Percentiles rank a stretch among this genome's conserved stretches.
Conservation (phyloP, 352 stramenopile genomes). For the Plasmopara viticola region DNA sequence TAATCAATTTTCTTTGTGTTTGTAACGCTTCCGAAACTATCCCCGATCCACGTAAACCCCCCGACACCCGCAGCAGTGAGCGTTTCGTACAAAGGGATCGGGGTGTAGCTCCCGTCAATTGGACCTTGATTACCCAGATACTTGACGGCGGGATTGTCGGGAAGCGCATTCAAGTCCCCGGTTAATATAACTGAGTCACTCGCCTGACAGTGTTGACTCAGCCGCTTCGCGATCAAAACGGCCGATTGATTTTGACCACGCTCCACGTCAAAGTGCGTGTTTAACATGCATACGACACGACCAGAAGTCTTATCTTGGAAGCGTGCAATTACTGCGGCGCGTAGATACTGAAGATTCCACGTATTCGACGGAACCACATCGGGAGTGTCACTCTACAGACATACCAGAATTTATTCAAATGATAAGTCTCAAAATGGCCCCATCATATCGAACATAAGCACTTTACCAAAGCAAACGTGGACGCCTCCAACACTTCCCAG, state of each 20-base stretch:
- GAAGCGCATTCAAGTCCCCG: conserved; percentile 55
- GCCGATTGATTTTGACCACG: conserved; percentile 52
- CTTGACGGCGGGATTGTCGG: conserved; percentile 27
- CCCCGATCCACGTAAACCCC: conserved; percentile 56
- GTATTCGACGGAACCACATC: conserved; percentile 49
- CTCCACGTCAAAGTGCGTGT: conserved; percentile 69
- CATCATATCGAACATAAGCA: background rate
- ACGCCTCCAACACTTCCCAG: conserved; percentile 35
- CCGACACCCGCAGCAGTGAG: conserved; percentile 33
- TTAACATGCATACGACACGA: conserved; percentile 56
- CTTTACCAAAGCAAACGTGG: conserved; percentile 59
- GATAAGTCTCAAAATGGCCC: background rate
- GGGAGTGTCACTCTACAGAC: conserved; percentile 51
- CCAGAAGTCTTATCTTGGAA: conserved; percentile 32
- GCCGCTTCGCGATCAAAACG: conserved; percentile 36
- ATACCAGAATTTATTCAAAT: too few relatives aligned
- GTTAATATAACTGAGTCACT: conserved; percentile 57
- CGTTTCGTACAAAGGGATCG: conserved; percentile 58
- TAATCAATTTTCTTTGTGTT: conserved; percentile 54
- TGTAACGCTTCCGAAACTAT: conserved; percentile 31
- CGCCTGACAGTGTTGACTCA: conserved; percentile 32
- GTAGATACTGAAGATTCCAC: conserved; percentile 60
- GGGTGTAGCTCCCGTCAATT: conserved; percentile 26
- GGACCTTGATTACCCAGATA: conserved; percentile 31
- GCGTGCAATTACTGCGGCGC: conserved; percentile 45